Conservation (phyloP, 2,329 filamentous ascomycete genomes). For the Domatiomyces globalis region DNA sequence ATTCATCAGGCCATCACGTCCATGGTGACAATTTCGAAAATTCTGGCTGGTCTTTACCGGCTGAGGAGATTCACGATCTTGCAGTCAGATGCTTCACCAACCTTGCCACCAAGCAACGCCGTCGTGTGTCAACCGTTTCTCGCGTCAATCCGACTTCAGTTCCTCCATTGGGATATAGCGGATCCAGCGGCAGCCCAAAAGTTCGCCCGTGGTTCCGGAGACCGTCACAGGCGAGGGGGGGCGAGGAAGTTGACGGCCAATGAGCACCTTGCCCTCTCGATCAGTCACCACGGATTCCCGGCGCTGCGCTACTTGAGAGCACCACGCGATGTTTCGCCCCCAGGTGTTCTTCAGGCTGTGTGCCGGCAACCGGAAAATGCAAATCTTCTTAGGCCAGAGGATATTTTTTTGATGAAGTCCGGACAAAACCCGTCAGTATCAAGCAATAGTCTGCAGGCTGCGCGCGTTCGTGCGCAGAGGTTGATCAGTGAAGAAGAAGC, state of each 20-base stretch:
- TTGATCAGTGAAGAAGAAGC: not conserved
- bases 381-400: slow-evolving; percentile 26
- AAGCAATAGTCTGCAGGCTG: not conserved
- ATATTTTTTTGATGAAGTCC: slow-evolving; percentile 11
- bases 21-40: slow-evolving; percentile 37
- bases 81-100: slow-evolving; percentile 36
- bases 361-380: slow-evolving; percentile 28
- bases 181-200: not conserved
- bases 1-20: slow-evolving; percentile 41
- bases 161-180: slow-evolving; percentile 43
- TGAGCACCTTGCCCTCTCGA: slow-evolving; percentile 17
- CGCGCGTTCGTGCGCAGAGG: not conserved
- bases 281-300: slow-evolving; percentile 30
- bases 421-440: not conserved
- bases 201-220: not conserved
- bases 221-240: not conserved
- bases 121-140: slow-evolving; percentile 34
- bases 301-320: slow-evolving; percentile 27
- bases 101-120: slow-evolving; percentile 24
- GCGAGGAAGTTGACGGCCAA: slow-evolving; percentile 6
- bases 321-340: slow-evolving; percentile 31
- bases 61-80: slow-evolving; percentile 39
- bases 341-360: slow-evolving; percentile 30
- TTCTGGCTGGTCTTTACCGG: slow-evolving; percentile 33
- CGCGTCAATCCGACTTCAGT: slow-evolving; percentile 34